Evolutionary conservation across 495 filamentous ascomycete genomes (phyloP).

Genomic region (Pyrenula massariospora): DNA sequence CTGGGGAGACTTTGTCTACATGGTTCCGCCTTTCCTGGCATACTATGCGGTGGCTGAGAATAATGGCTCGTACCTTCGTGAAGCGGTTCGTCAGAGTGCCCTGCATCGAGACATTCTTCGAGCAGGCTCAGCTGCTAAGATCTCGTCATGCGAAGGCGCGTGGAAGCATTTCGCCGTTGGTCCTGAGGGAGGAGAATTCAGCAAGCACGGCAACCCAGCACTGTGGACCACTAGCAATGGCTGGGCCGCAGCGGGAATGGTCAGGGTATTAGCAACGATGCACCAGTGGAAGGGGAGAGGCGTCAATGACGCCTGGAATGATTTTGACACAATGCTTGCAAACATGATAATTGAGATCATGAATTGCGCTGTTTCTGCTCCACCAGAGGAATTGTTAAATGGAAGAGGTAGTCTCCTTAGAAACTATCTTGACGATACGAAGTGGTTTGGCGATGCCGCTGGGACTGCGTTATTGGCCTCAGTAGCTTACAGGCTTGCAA

Average conservation of each 20-base stretch:
- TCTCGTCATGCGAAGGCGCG: slow-evolving; percentile 11
- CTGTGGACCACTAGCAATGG: slow-evolving; percentile 40
- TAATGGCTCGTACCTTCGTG: slow-evolving; percentile 18
- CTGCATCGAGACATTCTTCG: slow-evolving; percentile 31
- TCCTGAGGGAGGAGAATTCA: background rate
- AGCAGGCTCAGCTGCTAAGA: background rate
- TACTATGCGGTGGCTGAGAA: slow-evolving; percentile 31
- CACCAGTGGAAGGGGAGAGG: slow-evolving; percentile 19
- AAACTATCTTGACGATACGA: slow-evolving; percentile 36
- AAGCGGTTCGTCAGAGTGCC: slow-evolving; percentile 26
- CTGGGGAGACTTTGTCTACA: slow-evolving; percentile 40
- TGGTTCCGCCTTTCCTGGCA: slow-evolving; percentile 40
- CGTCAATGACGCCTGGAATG: slow-evolving; percentile 16
- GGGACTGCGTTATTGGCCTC: slow-evolving; percentile 34
- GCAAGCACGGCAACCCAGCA: slow-evolving; percentile 23
- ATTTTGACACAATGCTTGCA: slow-evolving; percentile 14
- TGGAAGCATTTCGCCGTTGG: slow-evolving; percentile 40
- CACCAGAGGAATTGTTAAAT: slow-evolving; percentile 15
- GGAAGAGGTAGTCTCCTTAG: slow-evolving; percentile 22
- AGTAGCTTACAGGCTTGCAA: slow-evolving; percentile 32
- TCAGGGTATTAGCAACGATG: slow-evolving; percentile 33
- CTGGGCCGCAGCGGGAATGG: slow-evolving; percentile 39
- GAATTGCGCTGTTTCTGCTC: slow-evolving; percentile 29
- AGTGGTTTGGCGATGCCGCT: slow-evolving; percentile 39
- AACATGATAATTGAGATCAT: slow-evolving; percentile 28